Conservation (phyloP, 805 yeast species). For the Lipomyces mesembrius region DNA sequence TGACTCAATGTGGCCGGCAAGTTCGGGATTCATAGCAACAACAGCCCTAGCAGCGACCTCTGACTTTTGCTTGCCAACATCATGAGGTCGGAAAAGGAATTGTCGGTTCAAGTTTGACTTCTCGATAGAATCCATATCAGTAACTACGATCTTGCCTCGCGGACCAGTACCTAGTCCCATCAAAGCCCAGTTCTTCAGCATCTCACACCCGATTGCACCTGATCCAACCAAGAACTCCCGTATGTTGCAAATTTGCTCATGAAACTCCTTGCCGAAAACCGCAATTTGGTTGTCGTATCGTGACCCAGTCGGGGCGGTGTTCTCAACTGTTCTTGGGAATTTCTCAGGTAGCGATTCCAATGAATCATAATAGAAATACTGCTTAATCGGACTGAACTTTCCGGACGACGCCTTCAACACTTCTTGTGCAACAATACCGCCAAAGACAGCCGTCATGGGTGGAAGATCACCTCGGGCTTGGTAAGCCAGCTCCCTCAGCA, state of each 20-base stretch:
- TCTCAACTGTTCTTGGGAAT: constrained; percentile 60
- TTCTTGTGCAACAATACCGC: constrained; percentile 96
- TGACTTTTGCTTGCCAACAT: constrained; percentile 89
- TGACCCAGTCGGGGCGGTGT: constrained; percentile 73
- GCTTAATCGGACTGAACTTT: constrained; percentile 91
- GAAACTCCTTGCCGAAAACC: constrained; percentile 82
- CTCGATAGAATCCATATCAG: constrained; percentile 95
- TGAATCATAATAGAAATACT: constrained; percentile 91
- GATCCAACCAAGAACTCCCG: constrained; percentile 93
- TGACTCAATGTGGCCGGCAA: constrained; percentile 75
- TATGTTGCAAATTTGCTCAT: constrained; percentile 71
- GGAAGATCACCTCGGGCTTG: constrained; percentile 94
- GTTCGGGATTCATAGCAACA: constrained; percentile 79
- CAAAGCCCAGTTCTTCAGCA: constrained; percentile 97
- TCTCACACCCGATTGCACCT: constrained; percentile 99
- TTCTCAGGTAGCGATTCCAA: constrained; percentile 81
- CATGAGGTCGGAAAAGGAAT: constrained; percentile 90
- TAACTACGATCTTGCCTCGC: constrained; percentile 78
- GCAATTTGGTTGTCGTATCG: constrained; percentile 97
- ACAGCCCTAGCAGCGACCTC: constrained; percentile 90
- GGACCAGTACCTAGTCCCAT: constrained; percentile 94
- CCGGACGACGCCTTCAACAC: constrained; percentile 94
- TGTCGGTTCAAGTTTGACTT: constrained; percentile 96
- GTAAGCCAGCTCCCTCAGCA: constrained; percentile 73
- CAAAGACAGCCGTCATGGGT: constrained; percentile 84